These are phyloP conservation scores for Borovskyia barvae DNA, from an alignment of 208 protist species.

Conservation along the genomic window DNA sequence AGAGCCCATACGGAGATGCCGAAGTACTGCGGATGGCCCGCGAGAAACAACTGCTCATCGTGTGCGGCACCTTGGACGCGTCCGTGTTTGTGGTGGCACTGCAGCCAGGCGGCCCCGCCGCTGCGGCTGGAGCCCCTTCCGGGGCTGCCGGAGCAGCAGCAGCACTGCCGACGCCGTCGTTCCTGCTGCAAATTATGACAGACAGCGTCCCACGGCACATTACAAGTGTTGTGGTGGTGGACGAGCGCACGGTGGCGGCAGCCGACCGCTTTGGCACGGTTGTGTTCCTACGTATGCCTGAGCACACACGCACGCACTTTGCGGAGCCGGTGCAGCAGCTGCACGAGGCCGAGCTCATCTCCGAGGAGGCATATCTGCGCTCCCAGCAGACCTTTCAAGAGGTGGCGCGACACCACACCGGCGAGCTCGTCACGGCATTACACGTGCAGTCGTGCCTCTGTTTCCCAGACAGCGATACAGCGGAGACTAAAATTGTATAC, in stretches of 20 bases:
- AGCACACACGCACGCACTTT: conserved; percentile 50
- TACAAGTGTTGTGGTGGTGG: conserved; percentile 59
- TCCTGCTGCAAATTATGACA: conserved; percentile 57
- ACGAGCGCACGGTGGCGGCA: conserved; percentile 70
- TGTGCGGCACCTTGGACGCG: conserved; percentile 62
- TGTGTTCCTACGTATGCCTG: conserved; percentile 59
- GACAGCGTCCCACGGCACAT: conserved; percentile 64
- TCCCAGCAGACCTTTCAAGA: conserved; percentile 55
- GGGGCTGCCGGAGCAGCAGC: neutral
- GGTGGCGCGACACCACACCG: conserved; percentile 61
- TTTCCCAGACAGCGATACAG: conserved; percentile 39
- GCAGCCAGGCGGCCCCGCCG: conserved; percentile 30
- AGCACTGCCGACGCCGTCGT: conserved; percentile 35
- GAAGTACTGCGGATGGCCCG: conserved; percentile 27
- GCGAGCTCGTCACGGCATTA: conserved; percentile 66
- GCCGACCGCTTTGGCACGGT: conserved; percentile 73
- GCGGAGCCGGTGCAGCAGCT: conserved; percentile 53
- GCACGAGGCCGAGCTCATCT: conserved; percentile 49
- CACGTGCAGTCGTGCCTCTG: conserved; percentile 47
- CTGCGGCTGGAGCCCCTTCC: neutral
- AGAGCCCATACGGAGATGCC: conserved; percentile 37
- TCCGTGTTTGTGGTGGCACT: conserved; percentile 74
- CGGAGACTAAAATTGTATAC: conserved; percentile 42
- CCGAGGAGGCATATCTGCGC: conserved; percentile 40
- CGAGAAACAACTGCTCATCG: conserved; percentile 64